These are phyloP conservation scores for Dacryopinax primogenitus DNA, from an alignment of 768 basidiomycete genomes.

Conservation along the genomic window DNA sequence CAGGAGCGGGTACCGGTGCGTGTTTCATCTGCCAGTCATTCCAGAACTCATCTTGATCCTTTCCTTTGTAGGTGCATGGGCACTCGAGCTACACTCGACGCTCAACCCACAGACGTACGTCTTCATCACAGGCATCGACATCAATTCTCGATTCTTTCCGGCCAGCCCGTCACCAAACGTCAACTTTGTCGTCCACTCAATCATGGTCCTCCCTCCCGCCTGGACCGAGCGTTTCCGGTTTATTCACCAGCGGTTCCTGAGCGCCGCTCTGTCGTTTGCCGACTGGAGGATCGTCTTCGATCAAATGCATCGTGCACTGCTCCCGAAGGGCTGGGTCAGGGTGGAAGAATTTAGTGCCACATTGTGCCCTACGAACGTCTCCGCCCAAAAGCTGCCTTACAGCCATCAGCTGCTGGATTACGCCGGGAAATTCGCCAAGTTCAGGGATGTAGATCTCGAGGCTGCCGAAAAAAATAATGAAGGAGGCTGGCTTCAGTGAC, in stretches of 20 bases:
- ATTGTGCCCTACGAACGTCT: background rate
- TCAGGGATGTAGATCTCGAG: background rate
- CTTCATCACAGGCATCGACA: background rate
- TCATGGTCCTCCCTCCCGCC: background rate
- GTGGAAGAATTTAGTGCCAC: background rate
- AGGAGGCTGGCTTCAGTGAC: background rate
- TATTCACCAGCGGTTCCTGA: background rate
- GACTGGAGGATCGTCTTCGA: background rate
- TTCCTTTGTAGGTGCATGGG: background rate
- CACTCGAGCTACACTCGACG: background rate
- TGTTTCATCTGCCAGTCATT: background rate
- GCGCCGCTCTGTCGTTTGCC: background rate
- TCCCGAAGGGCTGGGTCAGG: background rate
- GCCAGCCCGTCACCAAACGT: background rate
- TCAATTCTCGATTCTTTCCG: background rate
- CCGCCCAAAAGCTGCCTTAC: background rate
- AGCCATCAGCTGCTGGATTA: background rate
- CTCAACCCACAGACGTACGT: background rate
- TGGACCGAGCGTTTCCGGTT: background rate
- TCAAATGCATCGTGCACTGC: background rate
- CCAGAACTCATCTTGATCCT: background rate
- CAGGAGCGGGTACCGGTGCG: background rate
- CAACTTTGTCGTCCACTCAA: background rate
- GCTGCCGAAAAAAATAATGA: background rate
- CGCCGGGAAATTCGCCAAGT: background rate